Evolutionary conservation across 768 basidiomycete genomes (phyloP), one percentile per base, ranked within the genome.

Genomic region (Rhodosporidiobolus odoratus): DNA sequence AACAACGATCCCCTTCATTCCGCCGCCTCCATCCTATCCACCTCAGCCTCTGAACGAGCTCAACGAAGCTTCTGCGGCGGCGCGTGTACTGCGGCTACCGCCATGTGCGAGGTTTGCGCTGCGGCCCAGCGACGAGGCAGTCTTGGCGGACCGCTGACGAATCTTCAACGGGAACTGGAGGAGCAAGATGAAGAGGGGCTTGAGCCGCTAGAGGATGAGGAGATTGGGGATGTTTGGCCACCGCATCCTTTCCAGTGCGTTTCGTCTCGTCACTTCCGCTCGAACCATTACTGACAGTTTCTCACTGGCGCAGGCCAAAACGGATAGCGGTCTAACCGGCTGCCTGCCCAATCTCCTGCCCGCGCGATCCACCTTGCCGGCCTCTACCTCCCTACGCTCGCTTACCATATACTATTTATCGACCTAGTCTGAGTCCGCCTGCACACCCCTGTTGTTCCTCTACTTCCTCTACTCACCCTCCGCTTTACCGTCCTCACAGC

Each of bases 391-490:
- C n/a, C n/a, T n/a, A n/a, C n/a, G n/a, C n/a, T n/a, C n/a, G n/a
- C n/a, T n/a, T n/a, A n/a, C n/a, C n/a, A n/a, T 21, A 13, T 30
- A 50, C 27, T 58, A 30, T 38, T 50, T 27, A 34, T 41, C 35
- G 61, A 23, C 3, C 19, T 37, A 54, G 38, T 35, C 21, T n/a
- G 43, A 12, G 8, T 30, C 21, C 56, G 16, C 35, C 23, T 45
- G 23, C 54, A 35, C 32, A 30, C 27, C 52, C 52, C 27, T 53
- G 52, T 53, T 53, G 52, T 58, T 23, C 19, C 90, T 95, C 71
- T 76, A 81, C 1, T 85, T 87, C 68, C 82, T 97, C 54, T 58
- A 58, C 58, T 7, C 53, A 4, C 69, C 70, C 35, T 66, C 73
- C 9, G 34, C 32, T 1, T n/a, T n/a, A n/a, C n/a, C n/a, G n/a